Evolutionary conservation across 805 yeast species (phyloP).

Genomic region (Kodamaea fukazawae): DNA sequence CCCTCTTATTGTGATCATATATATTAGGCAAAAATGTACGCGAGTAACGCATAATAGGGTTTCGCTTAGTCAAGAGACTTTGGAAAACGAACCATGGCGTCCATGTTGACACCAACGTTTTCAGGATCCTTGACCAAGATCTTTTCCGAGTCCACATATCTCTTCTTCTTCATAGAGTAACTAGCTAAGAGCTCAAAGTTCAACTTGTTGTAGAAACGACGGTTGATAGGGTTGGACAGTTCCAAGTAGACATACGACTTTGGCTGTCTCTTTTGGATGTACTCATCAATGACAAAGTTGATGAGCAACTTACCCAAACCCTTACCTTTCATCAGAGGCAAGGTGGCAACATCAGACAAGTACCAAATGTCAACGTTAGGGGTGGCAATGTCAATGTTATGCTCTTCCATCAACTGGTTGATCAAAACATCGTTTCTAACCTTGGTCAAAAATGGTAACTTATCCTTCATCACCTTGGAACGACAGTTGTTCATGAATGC

Average conservation of each 20-base stretch:
- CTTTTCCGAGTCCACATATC: conserved; percentile 17
- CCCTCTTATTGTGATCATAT: conserved; percentile 16
- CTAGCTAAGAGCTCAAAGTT: conserved; percentile 43
- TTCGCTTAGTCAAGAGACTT: conserved; percentile 7
- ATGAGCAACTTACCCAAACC: conserved; percentile 54
- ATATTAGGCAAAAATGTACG: conserved; percentile 18
- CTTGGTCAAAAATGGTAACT: conserved; percentile 43
- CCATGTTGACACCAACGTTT: conserved; percentile 16
- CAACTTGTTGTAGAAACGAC: conserved; percentile 51
- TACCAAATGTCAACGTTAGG: conserved; percentile 45
- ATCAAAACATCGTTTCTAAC: conserved; percentile 45
- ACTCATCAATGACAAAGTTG: conserved; percentile 48
- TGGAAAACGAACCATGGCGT: conserved; percentile 14
- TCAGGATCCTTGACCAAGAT: conserved; percentile 11
- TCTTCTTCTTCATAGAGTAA: conserved; percentile 28
- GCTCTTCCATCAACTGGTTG: conserved; percentile 24
- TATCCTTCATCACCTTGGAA: conserved; percentile 49
- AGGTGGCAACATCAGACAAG: conserved; percentile 55
- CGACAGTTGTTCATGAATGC: conserved; percentile 45
- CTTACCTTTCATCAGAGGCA: conserved; percentile 57
- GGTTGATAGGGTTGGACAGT: conserved; percentile 53
- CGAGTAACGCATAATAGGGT: conserved; percentile 11
- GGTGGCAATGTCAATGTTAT: conserved; percentile 24
- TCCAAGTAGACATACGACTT: conserved; percentile 47
- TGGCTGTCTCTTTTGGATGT: conserved; percentile 28